A percentile compares a stretch with the other conserved stretches of the same genome.
These are phyloP conservation scores for Annulohypoxylon bovei DNA, from an alignment of 495 filamentous ascomycete genomes.

Conservation along the genomic window DNA sequence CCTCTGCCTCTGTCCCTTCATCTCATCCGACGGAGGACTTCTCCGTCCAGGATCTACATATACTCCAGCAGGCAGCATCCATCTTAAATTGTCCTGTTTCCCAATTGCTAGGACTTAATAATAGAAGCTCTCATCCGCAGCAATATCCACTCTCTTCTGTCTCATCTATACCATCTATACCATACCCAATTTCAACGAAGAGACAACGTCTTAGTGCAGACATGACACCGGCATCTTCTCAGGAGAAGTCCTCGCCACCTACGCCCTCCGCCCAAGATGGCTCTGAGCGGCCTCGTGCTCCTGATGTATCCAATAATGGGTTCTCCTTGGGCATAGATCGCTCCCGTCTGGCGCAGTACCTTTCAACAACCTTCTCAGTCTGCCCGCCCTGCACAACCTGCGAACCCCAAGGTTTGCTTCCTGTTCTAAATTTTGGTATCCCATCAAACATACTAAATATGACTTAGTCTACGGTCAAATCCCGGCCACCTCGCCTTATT, in stretches of 20 bases:
- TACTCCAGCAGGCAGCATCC: slow-evolving; percentile 50
- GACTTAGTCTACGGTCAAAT: slow-evolving; percentile 45
- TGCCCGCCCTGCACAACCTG: slow-evolving; percentile 54
- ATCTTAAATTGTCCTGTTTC: slow-evolving; percentile 44
- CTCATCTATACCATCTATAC: slow-evolving; percentile 25
- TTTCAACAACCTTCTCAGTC: slow-evolving; percentile 51
- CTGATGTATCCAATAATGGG: slow-evolving; percentile 32
- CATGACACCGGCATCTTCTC: slow-evolving; percentile 38
- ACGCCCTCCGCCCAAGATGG: slow-evolving; percentile 40
- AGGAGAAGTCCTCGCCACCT: slow-evolving; percentile 52
- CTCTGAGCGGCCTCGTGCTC: slow-evolving; percentile 35
- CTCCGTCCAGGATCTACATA: slow-evolving; percentile 51
- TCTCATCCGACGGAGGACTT: slow-evolving; percentile 45
- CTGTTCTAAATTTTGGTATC: slow-evolving; percentile 16
- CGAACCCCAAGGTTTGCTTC: slow-evolving; percentile 50
- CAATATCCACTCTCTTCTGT: slow-evolving; percentile 32
- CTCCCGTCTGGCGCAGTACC: slow-evolving; percentile 50
- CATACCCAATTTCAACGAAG: slow-evolving; percentile 46
- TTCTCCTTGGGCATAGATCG: slow-evolving; percentile 46
- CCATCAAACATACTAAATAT: slow-evolving; percentile 39
- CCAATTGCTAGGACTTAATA: slow-evolving; percentile 44
- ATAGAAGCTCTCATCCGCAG: slow-evolving; percentile 40
- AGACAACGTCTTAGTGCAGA: slow-evolving; percentile 50
- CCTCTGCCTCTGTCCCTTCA: slow-evolving; percentile 44
- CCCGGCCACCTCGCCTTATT: slow-evolving; percentile 47